phyloP scores from a whole-genome alignment of 257 asterid species.

The Solanum bulbocastanum region DNA sequence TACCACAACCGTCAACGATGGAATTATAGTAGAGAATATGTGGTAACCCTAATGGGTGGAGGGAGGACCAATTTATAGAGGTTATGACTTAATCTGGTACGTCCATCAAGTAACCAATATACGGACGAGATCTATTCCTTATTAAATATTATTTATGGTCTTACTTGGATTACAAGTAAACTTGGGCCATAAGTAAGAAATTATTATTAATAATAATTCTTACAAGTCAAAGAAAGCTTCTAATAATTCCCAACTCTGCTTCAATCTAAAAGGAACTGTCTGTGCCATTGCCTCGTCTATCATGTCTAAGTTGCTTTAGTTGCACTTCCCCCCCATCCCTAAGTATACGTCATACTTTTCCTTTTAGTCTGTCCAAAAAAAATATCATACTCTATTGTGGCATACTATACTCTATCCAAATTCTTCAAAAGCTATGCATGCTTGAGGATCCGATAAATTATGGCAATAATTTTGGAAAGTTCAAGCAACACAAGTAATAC shows the following conservation, averaged over 20 bases:
- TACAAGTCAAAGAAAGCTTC: constrained; percentile 1
- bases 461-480: neutral
- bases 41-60: too few relatives aligned
- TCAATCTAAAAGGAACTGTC: neutral
- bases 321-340: neutral
- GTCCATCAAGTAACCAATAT: too few relatives aligned
- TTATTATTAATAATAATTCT: too few relatives aligned
- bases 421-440: neutral
- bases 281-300: neutral
- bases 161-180: too few relatives aligned
- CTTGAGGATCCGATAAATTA: neutral
- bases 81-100: too few relatives aligned
- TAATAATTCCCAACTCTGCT: neutral
- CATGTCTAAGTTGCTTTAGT: neutral
- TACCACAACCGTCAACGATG: too few relatives aligned
- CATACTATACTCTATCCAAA: neutral
- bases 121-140: too few relatives aligned
- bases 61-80: too few relatives aligned
- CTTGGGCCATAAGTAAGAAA: too few relatives aligned
- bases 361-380: neutral
- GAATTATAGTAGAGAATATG: too few relatives aligned
- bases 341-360: neutral
- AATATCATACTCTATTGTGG: neutral
- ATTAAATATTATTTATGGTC: too few relatives aligned
- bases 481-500: neutral